Evolutionary conservation across 225 moss, liverwort and hornwort genomes (phyloP).

Genomic region (Pseudoscleropodium purum): DNA sequence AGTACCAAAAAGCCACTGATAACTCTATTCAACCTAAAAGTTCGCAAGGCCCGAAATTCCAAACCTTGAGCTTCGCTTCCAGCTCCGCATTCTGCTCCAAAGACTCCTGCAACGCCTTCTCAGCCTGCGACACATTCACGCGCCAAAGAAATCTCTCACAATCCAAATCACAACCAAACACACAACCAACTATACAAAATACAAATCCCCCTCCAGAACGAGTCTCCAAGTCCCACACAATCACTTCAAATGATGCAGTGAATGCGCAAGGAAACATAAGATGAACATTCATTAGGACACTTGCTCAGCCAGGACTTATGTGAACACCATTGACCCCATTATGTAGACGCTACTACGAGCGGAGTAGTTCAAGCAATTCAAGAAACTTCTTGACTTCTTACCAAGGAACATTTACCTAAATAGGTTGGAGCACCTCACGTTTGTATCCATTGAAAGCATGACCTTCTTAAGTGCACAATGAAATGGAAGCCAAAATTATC

Average conservation of each 20-base stretch:
- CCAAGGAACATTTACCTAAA: neutral
- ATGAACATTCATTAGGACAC: neutral
- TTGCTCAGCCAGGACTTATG: neutral
- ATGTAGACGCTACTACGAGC: neutral
- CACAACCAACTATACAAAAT: neutral
- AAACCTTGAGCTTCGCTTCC: slow-evolving; percentile 3
- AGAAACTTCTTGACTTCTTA: neutral
- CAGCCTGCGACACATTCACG: neutral
- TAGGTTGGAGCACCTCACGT: neutral
- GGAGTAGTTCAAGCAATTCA: neutral
- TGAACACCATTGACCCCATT: neutral
- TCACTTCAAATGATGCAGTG: neutral
- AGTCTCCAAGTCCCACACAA: neutral
- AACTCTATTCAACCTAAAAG: neutral
- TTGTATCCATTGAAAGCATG: neutral
- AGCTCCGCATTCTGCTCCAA: slow-evolving; percentile 10
- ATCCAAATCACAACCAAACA: neutral
- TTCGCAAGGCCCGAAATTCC: neutral
- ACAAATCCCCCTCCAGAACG: neutral
- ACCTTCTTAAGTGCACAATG: neutral
- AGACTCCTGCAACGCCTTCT: slow-evolving; percentile 14
- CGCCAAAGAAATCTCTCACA: neutral
- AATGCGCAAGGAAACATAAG: neutral
- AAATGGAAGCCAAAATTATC: neutral
- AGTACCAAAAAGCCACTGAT: neutral